These are phyloP conservation scores for Ceratocystis lukuohia DNA, from an alignment of 2,329 filamentous ascomycete genomes.

Conservation along the genomic window DNA sequence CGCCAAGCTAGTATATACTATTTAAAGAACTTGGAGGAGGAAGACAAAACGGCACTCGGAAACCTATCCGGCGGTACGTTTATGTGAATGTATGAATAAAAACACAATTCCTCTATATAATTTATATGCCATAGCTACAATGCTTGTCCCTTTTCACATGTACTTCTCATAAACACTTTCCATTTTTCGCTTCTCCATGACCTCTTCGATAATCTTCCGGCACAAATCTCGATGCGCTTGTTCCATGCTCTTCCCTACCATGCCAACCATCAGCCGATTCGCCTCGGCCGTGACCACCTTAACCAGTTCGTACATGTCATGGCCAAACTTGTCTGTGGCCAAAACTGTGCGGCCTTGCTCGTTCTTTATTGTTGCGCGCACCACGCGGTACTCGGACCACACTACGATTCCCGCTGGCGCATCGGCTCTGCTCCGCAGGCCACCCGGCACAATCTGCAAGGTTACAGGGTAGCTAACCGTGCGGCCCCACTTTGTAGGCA, in stretches of 20 bases:
- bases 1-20: conserved; percentile 34
- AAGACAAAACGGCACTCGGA: not conserved
- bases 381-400: conserved; percentile 27
- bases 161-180: not conserved
- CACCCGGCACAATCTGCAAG: conserved; percentile 32
- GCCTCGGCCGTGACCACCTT: conserved; percentile 27
- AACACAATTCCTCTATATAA: not conserved
- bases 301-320: conserved; percentile 26
- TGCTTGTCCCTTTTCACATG: not conserved
- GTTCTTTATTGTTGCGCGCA: conserved; percentile 7
- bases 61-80: too few species aligned
- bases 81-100: not conserved
- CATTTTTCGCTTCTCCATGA: conserved; percentile 21
- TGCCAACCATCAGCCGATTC: conserved; percentile 28
- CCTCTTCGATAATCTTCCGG: conserved; percentile 26
- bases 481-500: conserved; percentile 31
- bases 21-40: conserved; percentile 19
- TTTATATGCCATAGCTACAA: not conserved
- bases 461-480: conserved; percentile 32
- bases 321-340: conserved; percentile 20
- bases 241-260: conserved; percentile 25
- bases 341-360: not conserved
- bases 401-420: conserved; percentile 33
- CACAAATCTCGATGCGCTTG: conserved; percentile 26
- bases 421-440: conserved; percentile 32